A percentile compares a stretch with the other conserved stretches of the same genome.
Evolutionary conservation across 352 stramenopile species (phyloP).

Genomic region (Ophiocytium majus): DNA sequence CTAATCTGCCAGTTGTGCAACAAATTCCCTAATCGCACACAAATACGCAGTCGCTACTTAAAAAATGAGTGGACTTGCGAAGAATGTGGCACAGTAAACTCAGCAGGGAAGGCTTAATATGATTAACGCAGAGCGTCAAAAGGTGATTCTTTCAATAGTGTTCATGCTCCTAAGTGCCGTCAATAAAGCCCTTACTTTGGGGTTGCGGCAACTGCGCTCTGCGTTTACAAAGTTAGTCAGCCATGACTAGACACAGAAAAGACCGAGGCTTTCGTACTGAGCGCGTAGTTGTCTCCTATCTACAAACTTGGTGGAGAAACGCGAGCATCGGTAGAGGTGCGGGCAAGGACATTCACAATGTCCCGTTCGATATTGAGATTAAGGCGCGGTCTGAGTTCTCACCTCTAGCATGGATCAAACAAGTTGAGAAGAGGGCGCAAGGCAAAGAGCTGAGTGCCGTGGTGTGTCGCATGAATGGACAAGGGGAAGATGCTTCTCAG

Average conservation of each 20-base stretch:
- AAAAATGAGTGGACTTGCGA: background rate
- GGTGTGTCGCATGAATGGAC: background rate
- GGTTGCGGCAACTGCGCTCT: no score
- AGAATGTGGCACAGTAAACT: background rate
- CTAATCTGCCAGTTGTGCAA: background rate
- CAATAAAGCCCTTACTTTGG: no score
- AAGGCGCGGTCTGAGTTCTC: background rate
- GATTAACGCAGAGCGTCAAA: no score
- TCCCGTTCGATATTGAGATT: slow-evolving; percentile 10
- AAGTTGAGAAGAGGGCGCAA: background rate
- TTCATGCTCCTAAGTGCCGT: no score
- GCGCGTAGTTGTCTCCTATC: background rate
- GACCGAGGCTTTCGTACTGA: background rate
- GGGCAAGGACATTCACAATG: background rate
- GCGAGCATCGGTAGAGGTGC: background rate
- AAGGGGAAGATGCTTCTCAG: background rate
- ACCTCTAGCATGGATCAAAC: background rate
- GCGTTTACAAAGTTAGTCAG: no score
- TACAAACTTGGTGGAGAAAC: background rate
- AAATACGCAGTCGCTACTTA: background rate
- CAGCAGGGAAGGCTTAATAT: background rate
- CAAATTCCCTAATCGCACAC: background rate
- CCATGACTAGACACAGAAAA: no score
- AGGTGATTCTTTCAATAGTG: no score
- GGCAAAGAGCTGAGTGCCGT: background rate